Percentiles rank a stretch among this genome's conserved stretches.
These are phyloP conservation scores for Eucalyptus marginata DNA, from an alignment of 345 rosid species.

Conservation along the genomic window DNA sequence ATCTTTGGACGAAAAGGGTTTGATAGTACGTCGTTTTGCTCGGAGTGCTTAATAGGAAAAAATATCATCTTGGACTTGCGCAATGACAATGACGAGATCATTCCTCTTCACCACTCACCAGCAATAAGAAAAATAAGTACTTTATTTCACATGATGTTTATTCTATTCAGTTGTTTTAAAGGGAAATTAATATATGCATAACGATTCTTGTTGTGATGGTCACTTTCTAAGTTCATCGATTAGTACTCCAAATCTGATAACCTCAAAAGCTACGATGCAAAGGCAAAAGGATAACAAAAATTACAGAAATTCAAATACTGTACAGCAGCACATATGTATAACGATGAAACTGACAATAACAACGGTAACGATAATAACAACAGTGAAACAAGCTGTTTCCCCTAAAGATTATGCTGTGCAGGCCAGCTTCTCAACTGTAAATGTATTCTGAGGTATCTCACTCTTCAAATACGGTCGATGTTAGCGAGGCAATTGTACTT, in stretches of 20 bases:
- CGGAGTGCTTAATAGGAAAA: not conserved
- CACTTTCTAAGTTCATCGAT: not conserved
- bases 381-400: not conserved
- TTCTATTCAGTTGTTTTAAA: not conserved
- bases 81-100: not conserved
- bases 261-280: not conserved
- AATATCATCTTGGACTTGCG: not conserved
- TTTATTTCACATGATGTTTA: not conserved
- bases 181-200: not conserved
- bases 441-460: not conserved
- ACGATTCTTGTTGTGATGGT: not conserved
- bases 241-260: not conserved
- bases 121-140: not conserved
- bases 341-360: not conserved
- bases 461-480: not conserved
- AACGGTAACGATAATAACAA: not conserved
- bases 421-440: not conserved
- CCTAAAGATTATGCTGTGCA: not conserved
- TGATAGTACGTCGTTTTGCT: not conserved
- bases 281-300: not conserved
- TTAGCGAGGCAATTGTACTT: not conserved
- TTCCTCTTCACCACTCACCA: not conserved
- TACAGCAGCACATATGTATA: not conserved
- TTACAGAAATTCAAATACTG: not conserved
- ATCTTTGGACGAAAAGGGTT: not conserved